Base-by-base conservation (phyloP, 2,329 filamentous ascomycete genomes). In the Cercospora zeina region DNA sequence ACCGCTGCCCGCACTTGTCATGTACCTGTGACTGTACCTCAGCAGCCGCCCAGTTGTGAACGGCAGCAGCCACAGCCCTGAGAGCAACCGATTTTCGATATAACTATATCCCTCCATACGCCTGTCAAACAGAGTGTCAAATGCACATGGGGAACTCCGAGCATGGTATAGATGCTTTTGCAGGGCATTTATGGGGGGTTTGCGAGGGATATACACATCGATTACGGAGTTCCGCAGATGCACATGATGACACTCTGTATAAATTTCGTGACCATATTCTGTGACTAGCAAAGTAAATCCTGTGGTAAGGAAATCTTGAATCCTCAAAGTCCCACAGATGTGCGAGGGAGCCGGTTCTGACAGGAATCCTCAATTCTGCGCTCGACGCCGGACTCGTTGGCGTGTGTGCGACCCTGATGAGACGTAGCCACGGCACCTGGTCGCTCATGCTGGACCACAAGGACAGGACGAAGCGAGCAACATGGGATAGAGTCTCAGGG, bases 1-100 rank as follows among this genome's bases (percentile, higher is more conserved):
- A 56, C 54, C 54, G 54, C 54, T 56, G 45, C 31, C 36, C 54
- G 54, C 54, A 14, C 16, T 24, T 56, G n/a, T 14, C 14, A 21
- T 24, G 24, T 27, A 39, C 31, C 16, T 36, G 30, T 21, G 16
- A 36, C 33, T 34, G 31, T 33, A 36, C 16, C 11, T 37, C 7
- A 36, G 19, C 33, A 31, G 31, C 13, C 11, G 2, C 31, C 14
- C 3, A n/a, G 24, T 24, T 11, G 24, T 10, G 19, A 4, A 11
- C 24, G 16, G 16, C 31, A 6, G 13, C 27, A 24, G 42, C 21
- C 4, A 14, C 16, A n/a, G 21, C 7, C 21, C 21, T 21, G 14
- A 47, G 14, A 47, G 42, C 42, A 27, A 13, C 6, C 11, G 21
- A 27, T 27, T n/a, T 13, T 14, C 13, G 4, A 13, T 14, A 16